Evolutionary conservation across 1,284 basidiomycete species (phyloP).

Genomic region (Coniophora puteana): DNA sequence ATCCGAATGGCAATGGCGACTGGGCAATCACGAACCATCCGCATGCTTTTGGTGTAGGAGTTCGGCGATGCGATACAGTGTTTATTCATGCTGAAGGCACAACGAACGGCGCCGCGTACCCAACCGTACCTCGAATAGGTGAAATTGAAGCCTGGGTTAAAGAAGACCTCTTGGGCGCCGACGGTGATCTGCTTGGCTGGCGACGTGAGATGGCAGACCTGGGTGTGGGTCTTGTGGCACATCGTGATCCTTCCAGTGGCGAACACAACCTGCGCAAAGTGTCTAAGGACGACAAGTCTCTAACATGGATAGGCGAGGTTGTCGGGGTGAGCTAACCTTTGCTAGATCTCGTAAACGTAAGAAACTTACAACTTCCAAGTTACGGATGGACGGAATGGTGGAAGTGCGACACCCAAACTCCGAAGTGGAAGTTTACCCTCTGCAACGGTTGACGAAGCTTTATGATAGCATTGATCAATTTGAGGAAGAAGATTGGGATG

Average conservation of each 20-base stretch:
- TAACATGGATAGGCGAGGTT: slow-evolving; percentile 80
- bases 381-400: slow-evolving; percentile 66
- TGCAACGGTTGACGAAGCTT: slow-evolving; percentile 66
- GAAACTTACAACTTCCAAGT: slow-evolving; percentile 42
- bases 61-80: slow-evolving; percentile 81
- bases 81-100: slow-evolving; percentile 67
- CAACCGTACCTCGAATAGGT: slow-evolving; percentile 72
- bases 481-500: slow-evolving; percentile 65
- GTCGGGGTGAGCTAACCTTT: slow-evolving; percentile 48
- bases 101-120: slow-evolving; percentile 64
- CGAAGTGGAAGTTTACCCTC: slow-evolving; percentile 43
- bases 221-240: slow-evolving; percentile 54
- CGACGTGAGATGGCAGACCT: slow-evolving; percentile 63
- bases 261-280: slow-evolving; percentile 35
- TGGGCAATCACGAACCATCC: slow-evolving; percentile 36
- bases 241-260: slow-evolving; percentile 38
- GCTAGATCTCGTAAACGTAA: slow-evolving; percentile 5
- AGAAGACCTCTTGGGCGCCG: slow-evolving; percentile 46
- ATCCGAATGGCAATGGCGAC: slow-evolving; percentile 71
- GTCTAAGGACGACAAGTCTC: slow-evolving; percentile 43
- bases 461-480: slow-evolving; percentile 76
- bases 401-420: slow-evolving; percentile 63
- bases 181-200: slow-evolving; percentile 61
- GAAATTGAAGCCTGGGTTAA: slow-evolving; percentile 78
- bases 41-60: slow-evolving; percentile 63